Evolutionary conservation across 441 rosid genomes (phyloP).

Genomic region (Populus hybrid): DNA sequence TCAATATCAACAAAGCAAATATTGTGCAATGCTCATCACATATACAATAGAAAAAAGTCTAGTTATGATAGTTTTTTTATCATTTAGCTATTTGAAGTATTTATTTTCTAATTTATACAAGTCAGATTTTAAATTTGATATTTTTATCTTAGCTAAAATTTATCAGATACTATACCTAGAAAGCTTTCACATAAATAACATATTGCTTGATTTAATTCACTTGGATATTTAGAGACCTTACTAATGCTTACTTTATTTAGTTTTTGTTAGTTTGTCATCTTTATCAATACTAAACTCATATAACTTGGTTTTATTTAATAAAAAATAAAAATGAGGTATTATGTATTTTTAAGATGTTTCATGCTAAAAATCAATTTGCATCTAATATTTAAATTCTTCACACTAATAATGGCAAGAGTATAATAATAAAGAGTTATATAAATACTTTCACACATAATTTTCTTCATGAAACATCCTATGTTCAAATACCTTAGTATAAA

Average conservation of each 20-base stretch:
- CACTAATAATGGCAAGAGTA: conserved; percentile 3
- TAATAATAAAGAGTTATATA: neutral
- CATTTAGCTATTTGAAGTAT: neutral
- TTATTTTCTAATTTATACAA: neutral
- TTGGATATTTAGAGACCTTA: conserved; percentile 10
- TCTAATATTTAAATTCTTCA: neutral
- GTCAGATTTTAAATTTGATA: neutral
- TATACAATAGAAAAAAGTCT: neutral
- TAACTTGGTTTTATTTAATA: conserved; percentile 5
- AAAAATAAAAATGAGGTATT: conserved; percentile 10
- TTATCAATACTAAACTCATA: neutral
- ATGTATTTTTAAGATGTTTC: neutral
- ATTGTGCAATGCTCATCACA: too few species aligned
- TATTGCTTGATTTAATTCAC: neutral
- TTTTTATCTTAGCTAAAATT: conserved; percentile 3
- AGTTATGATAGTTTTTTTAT: neutral
- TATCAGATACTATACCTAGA: neutral
- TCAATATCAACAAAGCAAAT: neutral
- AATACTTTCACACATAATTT: neutral
- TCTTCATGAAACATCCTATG: neutral
- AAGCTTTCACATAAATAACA: neutral
- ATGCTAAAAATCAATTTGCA: neutral
- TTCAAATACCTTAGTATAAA: conserved; percentile 2
- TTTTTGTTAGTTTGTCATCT: neutral
- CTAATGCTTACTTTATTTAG: neutral